These are phyloP conservation scores for Straminergon stramineum DNA, from an alignment of 225 moss, liverwort and hornwort species.

Conservation along the genomic window DNA sequence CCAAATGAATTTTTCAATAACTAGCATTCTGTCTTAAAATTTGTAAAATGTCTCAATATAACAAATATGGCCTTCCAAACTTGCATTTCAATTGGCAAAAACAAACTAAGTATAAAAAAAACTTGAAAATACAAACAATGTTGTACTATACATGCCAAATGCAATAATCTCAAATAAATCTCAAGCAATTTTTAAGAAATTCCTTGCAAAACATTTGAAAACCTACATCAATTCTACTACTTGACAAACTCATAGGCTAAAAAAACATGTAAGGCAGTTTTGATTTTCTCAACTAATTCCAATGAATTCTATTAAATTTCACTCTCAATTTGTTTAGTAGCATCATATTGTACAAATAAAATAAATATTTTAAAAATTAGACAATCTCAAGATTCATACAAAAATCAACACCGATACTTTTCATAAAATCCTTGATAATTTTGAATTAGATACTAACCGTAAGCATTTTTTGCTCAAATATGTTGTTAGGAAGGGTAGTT, in stretches of 20 bases:
- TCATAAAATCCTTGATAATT: not conserved
- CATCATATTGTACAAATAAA: not conserved
- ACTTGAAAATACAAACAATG: not conserved
- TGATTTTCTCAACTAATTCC: not conserved
- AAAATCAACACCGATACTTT: not conserved
- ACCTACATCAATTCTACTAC: not conserved
- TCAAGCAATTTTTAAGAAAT: not conserved
- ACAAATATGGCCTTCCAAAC: no score
- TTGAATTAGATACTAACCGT: constrained; percentile 5
- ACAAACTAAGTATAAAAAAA: not conserved
- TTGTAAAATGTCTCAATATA: no score
- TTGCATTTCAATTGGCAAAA: not conserved
- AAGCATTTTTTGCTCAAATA: constrained; percentile 35
- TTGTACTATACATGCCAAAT: not conserved
- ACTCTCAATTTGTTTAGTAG: rapidly evolving
- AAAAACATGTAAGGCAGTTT: not conserved
- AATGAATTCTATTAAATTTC: not conserved
- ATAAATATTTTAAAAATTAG: not conserved
- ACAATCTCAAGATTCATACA: not conserved
- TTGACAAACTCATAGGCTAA: not conserved
- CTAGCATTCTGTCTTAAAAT: no score
- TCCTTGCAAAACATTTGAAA: not conserved
- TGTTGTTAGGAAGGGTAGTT: constrained; percentile 17
- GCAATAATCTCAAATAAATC: not conserved
- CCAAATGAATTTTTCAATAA: no score